phyloP scores from a whole-genome alignment of 2,329 filamentous ascomycete genomes.

The Ophiostoma novo-ulmi region DNA sequence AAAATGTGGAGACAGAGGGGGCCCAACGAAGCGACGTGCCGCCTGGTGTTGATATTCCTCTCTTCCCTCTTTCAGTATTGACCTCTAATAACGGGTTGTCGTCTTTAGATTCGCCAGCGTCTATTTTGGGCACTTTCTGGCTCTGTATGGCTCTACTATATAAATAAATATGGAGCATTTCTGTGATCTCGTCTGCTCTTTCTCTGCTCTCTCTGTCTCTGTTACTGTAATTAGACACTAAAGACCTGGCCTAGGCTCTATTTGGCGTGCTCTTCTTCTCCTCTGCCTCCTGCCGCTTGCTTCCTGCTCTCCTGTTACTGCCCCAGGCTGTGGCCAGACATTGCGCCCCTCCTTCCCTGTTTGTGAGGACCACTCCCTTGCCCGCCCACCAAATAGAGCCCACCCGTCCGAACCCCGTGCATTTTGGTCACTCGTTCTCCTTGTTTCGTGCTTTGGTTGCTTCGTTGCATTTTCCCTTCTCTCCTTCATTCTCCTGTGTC shows the following conservation, averaged over 20 bases:
- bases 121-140: not conserved
- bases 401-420: conserved; percentile 21
- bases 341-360: conserved; percentile 24
- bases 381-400: conserved; percentile 20
- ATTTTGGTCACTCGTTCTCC: conserved; percentile 18
- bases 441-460: conserved; percentile 16
- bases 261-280: not conserved
- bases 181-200: not conserved
- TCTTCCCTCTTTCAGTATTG: not conserved
- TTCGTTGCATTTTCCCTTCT: conserved; percentile 15
- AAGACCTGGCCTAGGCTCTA: not conserved
- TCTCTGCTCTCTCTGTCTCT: not conserved
- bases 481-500: not conserved
- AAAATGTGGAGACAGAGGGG: conserved; percentile 12
- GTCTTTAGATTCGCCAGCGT: conserved; percentile 19
- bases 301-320: not conserved
- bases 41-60: not conserved
- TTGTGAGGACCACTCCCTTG: conserved; percentile 19
- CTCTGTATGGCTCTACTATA: not conserved
- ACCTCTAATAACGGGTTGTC: not conserved
- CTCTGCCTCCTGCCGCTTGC: not conserved
- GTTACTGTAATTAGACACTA: not conserved
- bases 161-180: not conserved
- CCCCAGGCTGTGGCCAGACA: not conserved
- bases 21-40: not conserved